Percentiles rank a stretch among this genome's conserved stretches.
phyloP scores from a whole-genome alignment of 495 filamentous ascomycete genomes.

The Talaromyces proteolyticus region DNA sequence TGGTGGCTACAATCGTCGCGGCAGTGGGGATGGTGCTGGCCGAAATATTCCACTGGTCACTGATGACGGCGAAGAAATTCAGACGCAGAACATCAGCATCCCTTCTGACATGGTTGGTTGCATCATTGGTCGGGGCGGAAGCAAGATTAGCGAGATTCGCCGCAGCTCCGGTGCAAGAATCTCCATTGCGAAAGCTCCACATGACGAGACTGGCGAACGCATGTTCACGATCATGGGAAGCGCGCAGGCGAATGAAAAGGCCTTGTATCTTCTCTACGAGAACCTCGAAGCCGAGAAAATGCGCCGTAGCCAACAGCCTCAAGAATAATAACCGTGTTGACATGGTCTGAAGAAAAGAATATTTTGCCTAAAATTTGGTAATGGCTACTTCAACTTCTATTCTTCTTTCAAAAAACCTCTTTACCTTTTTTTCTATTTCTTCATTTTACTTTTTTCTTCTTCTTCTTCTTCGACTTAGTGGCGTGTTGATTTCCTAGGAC shows the following conservation, averaged over 20 bases:
- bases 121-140: conserved; percentile 91
- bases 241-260: conserved; percentile 84
- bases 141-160: conserved; percentile 97
- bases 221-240: conserved; percentile 99
- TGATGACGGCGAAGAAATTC: conserved; percentile 94
- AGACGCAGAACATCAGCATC: conserved; percentile 99
- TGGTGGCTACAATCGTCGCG: conserved; percentile 63
- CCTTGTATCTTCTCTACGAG: conserved; percentile 93
- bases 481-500: conserved; percentile 6
- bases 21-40: conserved; percentile 69
- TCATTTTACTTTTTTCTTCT: conserved; percentile 10
- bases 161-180: conserved; percentile 94
- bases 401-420: too few relatives aligned
- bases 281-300: conserved; percentile 98
- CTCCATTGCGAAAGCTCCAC: conserved; percentile 95
- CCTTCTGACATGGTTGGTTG: conserved; percentile 99
- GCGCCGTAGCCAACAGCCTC: conserved; percentile 75
- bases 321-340: conserved; percentile 46
- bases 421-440: background rate
- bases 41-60: conserved; percentile 75
- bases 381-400: background rate
- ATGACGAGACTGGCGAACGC: conserved; percentile 94
- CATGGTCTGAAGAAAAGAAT: background rate
- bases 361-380: background rate
- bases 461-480: conserved; percentile 10